Evolutionary conservation across 768 basidiomycete species (phyloP).

Genomic region (Punctularia strigosozonata): DNA sequence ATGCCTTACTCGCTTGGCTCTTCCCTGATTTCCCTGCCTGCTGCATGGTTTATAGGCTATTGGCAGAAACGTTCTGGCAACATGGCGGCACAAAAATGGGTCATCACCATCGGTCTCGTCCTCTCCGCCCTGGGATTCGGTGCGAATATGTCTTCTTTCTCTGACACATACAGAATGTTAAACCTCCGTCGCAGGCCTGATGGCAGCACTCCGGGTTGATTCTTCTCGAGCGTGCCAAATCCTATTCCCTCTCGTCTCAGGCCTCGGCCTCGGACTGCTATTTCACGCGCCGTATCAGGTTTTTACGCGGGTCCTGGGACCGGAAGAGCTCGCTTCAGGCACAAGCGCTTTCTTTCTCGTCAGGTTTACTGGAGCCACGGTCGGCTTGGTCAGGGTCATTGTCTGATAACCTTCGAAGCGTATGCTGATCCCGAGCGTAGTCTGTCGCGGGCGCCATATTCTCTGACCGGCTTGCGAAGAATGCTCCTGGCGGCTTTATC

Average conservation of each 20-base stretch:
- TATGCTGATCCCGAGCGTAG: conserved; percentile 24
- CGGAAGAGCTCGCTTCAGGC: conserved; percentile 59
- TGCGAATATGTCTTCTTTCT: conserved; percentile 19
- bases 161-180: conserved; percentile 1
- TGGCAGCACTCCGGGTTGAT: conserved; percentile 47
- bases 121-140: conserved; percentile 67
- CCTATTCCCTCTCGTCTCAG: conserved; percentile 58
- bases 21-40: conserved; percentile 75
- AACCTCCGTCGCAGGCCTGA: conserved; percentile 36
- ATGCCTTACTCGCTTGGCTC: conserved; percentile 81
- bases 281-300: conserved; percentile 83
- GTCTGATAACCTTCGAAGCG: conserved; percentile 1
- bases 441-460: conserved; percentile 70
- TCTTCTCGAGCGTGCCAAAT: conserved; percentile 33
- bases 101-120: conserved; percentile 51
- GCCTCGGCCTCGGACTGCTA: conserved; percentile 71
- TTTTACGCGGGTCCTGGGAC: conserved; percentile 53
- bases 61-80: conserved; percentile 45
- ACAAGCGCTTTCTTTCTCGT: conserved; percentile 85
- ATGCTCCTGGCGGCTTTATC: conserved; percentile 36
- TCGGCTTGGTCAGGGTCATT: conserved; percentile 50
- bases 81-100: conserved; percentile 53
- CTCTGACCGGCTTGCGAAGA: conserved; percentile 35
- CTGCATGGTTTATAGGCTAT: conserved; percentile 71
- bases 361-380: conserved; percentile 76